Evolutionary conservation across 257 asterid genomes (phyloP).

Genomic region (Nicotiana obtusifolia): DNA sequence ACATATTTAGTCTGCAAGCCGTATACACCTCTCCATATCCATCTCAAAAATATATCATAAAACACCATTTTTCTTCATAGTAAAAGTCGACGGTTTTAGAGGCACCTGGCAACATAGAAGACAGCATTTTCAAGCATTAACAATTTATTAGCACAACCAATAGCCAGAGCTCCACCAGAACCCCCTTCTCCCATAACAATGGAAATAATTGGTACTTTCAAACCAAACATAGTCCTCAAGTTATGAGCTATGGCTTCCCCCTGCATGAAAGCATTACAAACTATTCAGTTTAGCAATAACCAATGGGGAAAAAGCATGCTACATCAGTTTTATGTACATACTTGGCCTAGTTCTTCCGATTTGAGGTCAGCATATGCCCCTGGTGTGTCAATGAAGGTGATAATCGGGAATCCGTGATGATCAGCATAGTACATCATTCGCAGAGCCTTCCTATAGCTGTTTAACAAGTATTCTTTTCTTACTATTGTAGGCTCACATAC

Average conservation of each 20-base stretch:
- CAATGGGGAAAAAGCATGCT: background rate
- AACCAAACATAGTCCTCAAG: conserved; percentile 95
- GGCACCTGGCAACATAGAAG: conserved; percentile 93
- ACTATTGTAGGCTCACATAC: conserved; percentile 8
- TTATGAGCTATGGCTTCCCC: conserved; percentile 98
- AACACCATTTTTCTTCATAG: background rate
- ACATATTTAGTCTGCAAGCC: background rate
- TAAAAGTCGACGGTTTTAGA: background rate
- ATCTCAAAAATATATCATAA: background rate
- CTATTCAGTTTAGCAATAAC: background rate
- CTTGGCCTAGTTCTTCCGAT: conserved; percentile 84
- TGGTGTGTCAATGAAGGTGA: conserved; percentile 88
- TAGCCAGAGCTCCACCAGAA: conserved; percentile 99
- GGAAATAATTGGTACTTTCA: conserved; percentile 86
- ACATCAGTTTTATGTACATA: conserved; percentile 24
- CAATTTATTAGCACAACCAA: conserved; percentile 92
- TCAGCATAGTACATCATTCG: conserved; percentile 93
- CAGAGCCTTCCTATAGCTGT: conserved; percentile 85
- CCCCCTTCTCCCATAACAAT: conserved; percentile 98
- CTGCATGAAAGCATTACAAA: conserved; percentile 33
- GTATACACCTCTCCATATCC: background rate
- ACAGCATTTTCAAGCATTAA: conserved; percentile 97
- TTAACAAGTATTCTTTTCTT: conserved; percentile 11
- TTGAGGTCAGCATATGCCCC: conserved; percentile 93
- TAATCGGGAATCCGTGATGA: conserved; percentile 84